Conservation (phyloP, 2,329 filamentous ascomycete species). For the Xylariales sp. region DNA sequence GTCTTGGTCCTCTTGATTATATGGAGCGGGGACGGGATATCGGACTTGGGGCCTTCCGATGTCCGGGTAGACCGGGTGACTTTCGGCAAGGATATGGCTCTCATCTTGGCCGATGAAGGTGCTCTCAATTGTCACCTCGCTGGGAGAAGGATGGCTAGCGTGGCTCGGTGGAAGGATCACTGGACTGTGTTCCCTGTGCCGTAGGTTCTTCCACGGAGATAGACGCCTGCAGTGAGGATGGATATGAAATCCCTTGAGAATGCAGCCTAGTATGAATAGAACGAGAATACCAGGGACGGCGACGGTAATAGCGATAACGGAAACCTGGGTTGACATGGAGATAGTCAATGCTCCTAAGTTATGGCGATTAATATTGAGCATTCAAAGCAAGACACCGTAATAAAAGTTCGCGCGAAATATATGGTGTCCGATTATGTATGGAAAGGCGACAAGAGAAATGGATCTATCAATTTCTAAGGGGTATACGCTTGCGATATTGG, state of each 20-base stretch:
- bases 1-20: slow-evolving; percentile 46
- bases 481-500: slow-evolving; percentile 27
- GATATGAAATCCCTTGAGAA: slow-evolving; percentile 47
- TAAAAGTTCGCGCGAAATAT: slow-evolving; percentile 38
- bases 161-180: not conserved
- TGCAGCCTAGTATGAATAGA: slow-evolving; percentile 51
- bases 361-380: slow-evolving; percentile 38
- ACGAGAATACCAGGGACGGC: slow-evolving; percentile 52
- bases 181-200: slow-evolving; percentile 2
- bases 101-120: slow-evolving; percentile 43
- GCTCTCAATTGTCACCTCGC: slow-evolving; percentile 44
- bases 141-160: slow-evolving; percentile 25
- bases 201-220: not conserved
- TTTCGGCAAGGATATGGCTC: slow-evolving; percentile 25
- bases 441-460: slow-evolving; percentile 4
- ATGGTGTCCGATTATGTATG: slow-evolving; percentile 19
- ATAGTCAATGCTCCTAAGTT: slow-evolving; percentile 41
- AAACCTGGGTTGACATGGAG: slow-evolving; percentile 40
- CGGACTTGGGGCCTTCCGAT: slow-evolving; percentile 28
- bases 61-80: slow-evolving; percentile 31
- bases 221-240: not conserved
- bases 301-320: slow-evolving; percentile 42
- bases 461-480: slow-evolving; percentile 7
- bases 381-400: slow-evolving; percentile 33
- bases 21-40: slow-evolving; percentile 45